Percentiles rank a stretch among this genome's conserved stretches.
Evolutionary conservation across 2,329 filamentous ascomycete genomes (phyloP).

Genomic region (Colletotrichum echinochloae): DNA sequence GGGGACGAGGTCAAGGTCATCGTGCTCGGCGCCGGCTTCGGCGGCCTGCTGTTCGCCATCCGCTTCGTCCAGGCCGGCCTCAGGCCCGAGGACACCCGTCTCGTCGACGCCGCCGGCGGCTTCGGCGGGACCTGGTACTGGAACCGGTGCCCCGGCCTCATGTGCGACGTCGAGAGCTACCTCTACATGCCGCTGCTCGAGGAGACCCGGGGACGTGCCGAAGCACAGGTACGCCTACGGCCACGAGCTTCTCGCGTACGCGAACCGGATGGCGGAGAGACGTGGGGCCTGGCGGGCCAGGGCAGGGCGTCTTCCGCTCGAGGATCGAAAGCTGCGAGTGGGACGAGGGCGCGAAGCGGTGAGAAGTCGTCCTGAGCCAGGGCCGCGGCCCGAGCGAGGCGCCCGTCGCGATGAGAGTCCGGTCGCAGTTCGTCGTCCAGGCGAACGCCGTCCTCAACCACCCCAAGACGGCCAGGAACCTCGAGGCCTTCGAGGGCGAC

Average conservation of each 20-base stretch:
- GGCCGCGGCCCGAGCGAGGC: slow-evolving; percentile 45
- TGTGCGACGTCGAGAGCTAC: slow-evolving; percentile 70
- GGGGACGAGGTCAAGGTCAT: slow-evolving; percentile 47
- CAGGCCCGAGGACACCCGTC: slow-evolving; percentile 51
- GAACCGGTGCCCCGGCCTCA: slow-evolving; percentile 62
- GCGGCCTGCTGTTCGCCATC: slow-evolving; percentile 49
- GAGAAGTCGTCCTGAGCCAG: slow-evolving; percentile 44
- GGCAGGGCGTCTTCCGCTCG: slow-evolving; percentile 55
- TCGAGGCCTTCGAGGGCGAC: slow-evolving; percentile 56
- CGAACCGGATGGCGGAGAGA: slow-evolving; percentile 55
- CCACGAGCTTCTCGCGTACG: slow-evolving; percentile 57
- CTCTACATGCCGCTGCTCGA: slow-evolving; percentile 72
- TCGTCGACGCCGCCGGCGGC: slow-evolving; percentile 57
- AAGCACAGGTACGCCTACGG: slow-evolving; percentile 60
- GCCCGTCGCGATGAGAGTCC: slow-evolving; percentile 48
- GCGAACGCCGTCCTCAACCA: slow-evolving; percentile 54
- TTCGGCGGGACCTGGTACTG: slow-evolving; percentile 66
- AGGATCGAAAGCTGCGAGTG: slow-evolving; percentile 56
- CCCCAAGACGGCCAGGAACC: slow-evolving; percentile 57
- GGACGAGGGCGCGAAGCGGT: slow-evolving; percentile 53
- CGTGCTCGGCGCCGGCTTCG: slow-evolving; percentile 52
- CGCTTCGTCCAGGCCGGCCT: slow-evolving; percentile 45
- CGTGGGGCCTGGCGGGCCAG: slow-evolving; percentile 53
- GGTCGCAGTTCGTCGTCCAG: slow-evolving; percentile 54
- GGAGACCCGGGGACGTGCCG: slow-evolving; percentile 69